Conservation (phyloP, 257 asterid genomes). For the Solanum chiquidenum region DNA sequence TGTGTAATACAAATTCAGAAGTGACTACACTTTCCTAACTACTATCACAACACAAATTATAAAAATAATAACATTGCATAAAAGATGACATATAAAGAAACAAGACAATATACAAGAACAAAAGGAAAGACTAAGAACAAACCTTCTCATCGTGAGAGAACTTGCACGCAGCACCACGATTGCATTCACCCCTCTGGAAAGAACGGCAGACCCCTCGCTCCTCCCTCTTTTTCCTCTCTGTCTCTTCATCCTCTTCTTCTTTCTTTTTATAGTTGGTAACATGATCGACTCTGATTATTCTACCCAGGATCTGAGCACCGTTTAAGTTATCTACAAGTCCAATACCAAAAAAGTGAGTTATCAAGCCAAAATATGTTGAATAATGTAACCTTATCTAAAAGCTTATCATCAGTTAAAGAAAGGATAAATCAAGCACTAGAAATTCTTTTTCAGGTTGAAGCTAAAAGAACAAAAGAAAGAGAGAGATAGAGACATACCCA, state of each 20-base stretch:
- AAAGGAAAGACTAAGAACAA: background rate
- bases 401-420: background rate
- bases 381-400: background rate
- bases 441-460: background rate
- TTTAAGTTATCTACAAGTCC: constrained; percentile 60
- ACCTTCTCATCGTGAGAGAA: constrained; percentile 92
- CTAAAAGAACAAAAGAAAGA: background rate
- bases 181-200: constrained; percentile 82
- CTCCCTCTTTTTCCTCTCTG: constrained; percentile 75
- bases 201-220: constrained; percentile 94
- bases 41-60: background rate
- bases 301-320: constrained; percentile 79
- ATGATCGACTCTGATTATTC: constrained; percentile 80
- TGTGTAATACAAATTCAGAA: background rate
- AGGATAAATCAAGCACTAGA: background rate
- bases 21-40: background rate
- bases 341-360: background rate
- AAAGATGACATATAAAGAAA: background rate
- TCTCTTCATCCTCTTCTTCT: constrained; percentile 96
- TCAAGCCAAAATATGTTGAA: background rate
- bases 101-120: background rate
- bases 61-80: background rate
- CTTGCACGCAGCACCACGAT: constrained; percentile 78
- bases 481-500: constrained; percentile 43
- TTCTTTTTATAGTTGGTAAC: constrained; percentile 63